phyloP scores from a whole-genome alignment of 2,329 filamentous ascomycete genomes.

The Aspergillus quadrilineatus region DNA sequence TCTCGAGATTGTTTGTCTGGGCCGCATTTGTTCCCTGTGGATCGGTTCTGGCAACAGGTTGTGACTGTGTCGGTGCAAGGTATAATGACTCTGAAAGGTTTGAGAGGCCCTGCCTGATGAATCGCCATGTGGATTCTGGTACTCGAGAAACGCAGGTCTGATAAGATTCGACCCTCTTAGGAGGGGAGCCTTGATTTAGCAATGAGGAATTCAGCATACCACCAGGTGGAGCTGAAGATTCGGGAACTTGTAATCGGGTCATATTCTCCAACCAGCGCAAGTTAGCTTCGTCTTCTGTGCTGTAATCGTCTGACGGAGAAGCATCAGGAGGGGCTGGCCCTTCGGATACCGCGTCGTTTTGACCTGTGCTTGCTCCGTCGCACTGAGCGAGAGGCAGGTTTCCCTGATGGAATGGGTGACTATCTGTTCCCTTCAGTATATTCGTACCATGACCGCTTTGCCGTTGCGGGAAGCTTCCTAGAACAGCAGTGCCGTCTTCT shows the following conservation, averaged over 20 bases:
- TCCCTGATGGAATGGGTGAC: slow-evolving; percentile 38
- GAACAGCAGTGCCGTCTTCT: slow-evolving; percentile 42
- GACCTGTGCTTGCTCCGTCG: slow-evolving; percentile 6
- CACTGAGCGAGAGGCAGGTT: slow-evolving; percentile 26
- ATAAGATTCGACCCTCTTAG: slow-evolving; percentile 8
- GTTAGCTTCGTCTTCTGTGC: neutral
- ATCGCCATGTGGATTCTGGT: slow-evolving; percentile 1
- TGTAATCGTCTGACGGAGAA: neutral
- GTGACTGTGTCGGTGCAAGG: slow-evolving; percentile 13
- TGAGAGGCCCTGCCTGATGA: neutral
- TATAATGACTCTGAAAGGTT: slow-evolving; percentile 4
- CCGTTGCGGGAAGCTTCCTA: slow-evolving; percentile 41
- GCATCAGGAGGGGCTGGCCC: neutral
- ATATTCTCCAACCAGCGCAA: neutral
- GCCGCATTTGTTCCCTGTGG: neutral
- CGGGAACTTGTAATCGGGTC: neutral
- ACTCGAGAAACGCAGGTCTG: slow-evolving; percentile 13
- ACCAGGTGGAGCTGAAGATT: neutral
- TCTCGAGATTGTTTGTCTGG: neutral
- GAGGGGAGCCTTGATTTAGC: neutral
- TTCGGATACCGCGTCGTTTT: neutral
- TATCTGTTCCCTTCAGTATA: slow-evolving; percentile 27
- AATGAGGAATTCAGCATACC: neutral
- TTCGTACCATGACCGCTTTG: slow-evolving; percentile 44
- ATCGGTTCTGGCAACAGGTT: neutral